These are phyloP conservation scores for Dorcoceras hygrometricum DNA, from an alignment of 257 asterid species.

Conservation along the genomic window DNA sequence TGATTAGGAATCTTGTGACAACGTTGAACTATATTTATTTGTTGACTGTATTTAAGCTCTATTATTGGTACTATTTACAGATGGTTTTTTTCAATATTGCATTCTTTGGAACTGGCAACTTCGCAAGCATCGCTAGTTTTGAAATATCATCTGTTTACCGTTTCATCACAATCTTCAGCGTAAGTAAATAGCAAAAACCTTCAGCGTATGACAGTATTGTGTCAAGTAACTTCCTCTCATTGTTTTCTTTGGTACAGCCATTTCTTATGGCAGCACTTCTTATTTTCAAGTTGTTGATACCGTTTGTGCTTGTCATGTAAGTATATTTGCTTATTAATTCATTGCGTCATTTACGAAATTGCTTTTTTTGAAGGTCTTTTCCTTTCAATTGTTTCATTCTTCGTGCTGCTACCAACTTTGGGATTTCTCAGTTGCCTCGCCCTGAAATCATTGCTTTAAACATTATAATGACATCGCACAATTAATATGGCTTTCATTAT, in stretches of 20 bases:
- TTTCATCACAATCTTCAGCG: conserved; percentile 92
- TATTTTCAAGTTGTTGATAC: conserved; percentile 77
- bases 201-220: neutral
- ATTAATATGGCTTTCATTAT: neutral
- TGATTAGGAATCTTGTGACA: neutral
- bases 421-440: neutral
- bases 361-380: neutral
- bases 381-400: neutral
- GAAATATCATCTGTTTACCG: conserved; percentile 97
- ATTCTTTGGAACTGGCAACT: conserved; percentile 97
- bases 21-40: neutral
- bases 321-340: conserved; percentile 25
- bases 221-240: conserved; percentile 17
- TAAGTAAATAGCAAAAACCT: conserved; percentile 40
- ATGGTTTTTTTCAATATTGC: conserved; percentile 96
- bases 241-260: conserved; percentile 60
- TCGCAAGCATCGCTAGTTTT: conserved; percentile 95
- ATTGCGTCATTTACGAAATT: neutral
- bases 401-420: neutral
- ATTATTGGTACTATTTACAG: conserved; percentile 33
- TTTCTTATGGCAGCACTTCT: conserved; percentile 96
- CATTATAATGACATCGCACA: neutral
- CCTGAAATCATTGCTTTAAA: neutral
- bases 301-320: conserved; percentile 87
- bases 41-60: neutral